Percentiles rank a stretch among this genome's conserved stretches.
phyloP scores from a whole-genome alignment of 2,329 filamentous ascomycete species.

The Colletotrichum acutatum region DNA sequence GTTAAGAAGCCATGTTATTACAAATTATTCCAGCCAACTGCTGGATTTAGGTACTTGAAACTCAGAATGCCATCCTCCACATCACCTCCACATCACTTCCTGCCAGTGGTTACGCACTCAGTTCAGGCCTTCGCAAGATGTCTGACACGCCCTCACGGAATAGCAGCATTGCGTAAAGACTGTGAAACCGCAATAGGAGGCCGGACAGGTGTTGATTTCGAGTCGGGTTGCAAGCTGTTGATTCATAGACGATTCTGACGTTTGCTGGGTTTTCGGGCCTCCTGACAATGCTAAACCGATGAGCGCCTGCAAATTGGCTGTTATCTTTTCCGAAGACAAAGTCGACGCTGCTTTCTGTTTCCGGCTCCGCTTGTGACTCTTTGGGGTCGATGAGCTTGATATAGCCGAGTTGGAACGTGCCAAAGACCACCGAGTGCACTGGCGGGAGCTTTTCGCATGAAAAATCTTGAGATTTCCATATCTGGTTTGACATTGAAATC shows the following conservation, averaged over 20 bases:
- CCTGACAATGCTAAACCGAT: not conserved
- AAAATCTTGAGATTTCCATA: not conserved
- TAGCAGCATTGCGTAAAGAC: not conserved
- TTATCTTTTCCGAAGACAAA: not conserved
- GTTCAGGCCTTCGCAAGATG: not conserved
- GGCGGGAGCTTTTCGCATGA: not conserved
- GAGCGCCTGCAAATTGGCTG: not conserved
- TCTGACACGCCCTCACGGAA: not conserved
- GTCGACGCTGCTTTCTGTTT: not conserved
- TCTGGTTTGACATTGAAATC: not conserved
- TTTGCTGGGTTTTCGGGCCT: not conserved
- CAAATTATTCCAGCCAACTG: no score
- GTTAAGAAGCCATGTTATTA: no score
- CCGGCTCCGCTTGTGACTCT: not conserved
- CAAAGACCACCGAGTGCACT: not conserved
- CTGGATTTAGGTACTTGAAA: not conserved
- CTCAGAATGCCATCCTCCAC: not conserved
- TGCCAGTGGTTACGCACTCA: not conserved
- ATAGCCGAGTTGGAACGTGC: not conserved
- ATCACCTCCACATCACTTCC: accelerated
- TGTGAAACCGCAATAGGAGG: not conserved
- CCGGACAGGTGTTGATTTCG: not conserved
- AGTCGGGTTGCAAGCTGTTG: not conserved
- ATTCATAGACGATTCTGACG: not conserved
- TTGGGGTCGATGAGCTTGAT: not conserved